phyloP scores from a whole-genome alignment of 176 grass and related monocot species.

The Oryza meyeriana region DNA sequence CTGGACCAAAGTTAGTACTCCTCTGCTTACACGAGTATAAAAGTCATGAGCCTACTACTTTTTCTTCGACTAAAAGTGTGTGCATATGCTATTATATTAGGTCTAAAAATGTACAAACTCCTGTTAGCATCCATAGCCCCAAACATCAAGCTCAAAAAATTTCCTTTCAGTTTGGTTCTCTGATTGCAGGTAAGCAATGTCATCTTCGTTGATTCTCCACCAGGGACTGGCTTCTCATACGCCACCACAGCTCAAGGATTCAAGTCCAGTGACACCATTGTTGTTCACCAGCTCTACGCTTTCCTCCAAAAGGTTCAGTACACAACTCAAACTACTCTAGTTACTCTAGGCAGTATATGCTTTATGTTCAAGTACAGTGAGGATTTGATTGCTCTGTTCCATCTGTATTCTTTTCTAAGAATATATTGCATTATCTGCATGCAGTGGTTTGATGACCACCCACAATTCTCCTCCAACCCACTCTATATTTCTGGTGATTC shows the following conservation, averaged over 20 bases:
- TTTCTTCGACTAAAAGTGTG: no score
- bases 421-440: neutral
- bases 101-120: neutral
- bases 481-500: conserved; percentile 74
- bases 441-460: conserved; percentile 69
- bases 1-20: conserved; percentile 47
- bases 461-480: conserved; percentile 50
- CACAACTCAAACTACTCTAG: neutral
- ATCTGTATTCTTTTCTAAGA: neutral
- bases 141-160: neutral
- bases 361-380: neutral
- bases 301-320: conserved; percentile 53
- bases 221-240: conserved; percentile 66
- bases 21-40: no score
- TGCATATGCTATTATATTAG: no score
- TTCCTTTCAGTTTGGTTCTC: neutral
- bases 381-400: neutral
- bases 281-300: conserved; percentile 16
- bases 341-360: no score
- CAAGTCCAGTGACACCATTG: conserved; percentile 28
- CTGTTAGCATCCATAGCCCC: neutral
- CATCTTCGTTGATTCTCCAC: conserved; percentile 64
- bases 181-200: conserved; percentile 45
- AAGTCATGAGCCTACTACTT: no score
- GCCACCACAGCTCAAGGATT: neutral